phyloP scores from a whole-genome alignment of 73 alveolate genomes.

The Paramecium biaurelia region DNA sequence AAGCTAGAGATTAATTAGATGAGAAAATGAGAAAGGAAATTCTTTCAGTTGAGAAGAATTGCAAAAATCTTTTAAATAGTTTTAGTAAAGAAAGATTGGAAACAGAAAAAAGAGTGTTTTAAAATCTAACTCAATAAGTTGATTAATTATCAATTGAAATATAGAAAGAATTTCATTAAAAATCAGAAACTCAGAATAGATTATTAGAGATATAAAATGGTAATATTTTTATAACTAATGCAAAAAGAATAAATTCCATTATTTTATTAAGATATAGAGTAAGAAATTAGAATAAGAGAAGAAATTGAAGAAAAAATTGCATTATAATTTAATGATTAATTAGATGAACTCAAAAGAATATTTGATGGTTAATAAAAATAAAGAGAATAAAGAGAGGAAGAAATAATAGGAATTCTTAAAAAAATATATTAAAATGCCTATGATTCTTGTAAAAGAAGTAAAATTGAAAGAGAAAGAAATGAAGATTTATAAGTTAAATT shows the following conservation, averaged over 20 bases:
- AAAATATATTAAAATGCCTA: constrained; percentile 4
- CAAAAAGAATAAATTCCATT: constrained; percentile 18
- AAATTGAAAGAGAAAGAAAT: constrained; percentile 51
- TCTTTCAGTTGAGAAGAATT: background rate
- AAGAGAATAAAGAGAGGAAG: constrained; percentile 58
- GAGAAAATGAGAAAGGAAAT: constrained; percentile 13
- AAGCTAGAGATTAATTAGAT: background rate
- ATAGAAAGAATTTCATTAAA: constrained; percentile 20
- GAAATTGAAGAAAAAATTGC: constrained; percentile 50
- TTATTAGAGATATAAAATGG: constrained; percentile 18
- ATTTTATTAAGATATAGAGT: constrained; percentile 47
- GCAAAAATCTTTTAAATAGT: background rate
- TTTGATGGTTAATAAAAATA: constrained; percentile 47
- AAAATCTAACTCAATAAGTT: constrained; percentile 12
- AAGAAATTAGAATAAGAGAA: constrained; percentile 42
- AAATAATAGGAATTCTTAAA: constrained; percentile 34
- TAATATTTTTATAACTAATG: background rate
- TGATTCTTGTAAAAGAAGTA: constrained; percentile 28
- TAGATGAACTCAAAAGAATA: constrained; percentile 38
- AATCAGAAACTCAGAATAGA: constrained; percentile 16
- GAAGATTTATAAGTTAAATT: constrained; percentile 57
- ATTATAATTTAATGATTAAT: constrained; percentile 33
- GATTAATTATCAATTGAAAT: constrained; percentile 44
- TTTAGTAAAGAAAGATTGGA: constrained; percentile 53
- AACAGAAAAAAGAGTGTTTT: constrained; percentile 29